These are phyloP conservation scores for Lactuca sativa DNA, from an alignment of 129 eudicot genomes.

Conservation along the genomic window DNA sequence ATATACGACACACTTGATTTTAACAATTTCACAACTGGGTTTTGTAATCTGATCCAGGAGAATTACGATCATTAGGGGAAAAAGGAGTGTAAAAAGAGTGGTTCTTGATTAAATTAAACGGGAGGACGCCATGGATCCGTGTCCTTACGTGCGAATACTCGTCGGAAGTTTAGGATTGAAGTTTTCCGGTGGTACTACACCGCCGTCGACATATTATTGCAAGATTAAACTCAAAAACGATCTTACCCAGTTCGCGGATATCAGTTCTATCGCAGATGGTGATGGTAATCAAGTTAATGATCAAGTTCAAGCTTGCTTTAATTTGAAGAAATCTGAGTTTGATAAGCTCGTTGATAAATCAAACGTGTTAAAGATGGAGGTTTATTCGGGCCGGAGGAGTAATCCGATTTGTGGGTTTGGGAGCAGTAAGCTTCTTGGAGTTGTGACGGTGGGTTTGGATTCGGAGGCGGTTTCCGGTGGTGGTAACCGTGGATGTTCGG, in stretches of 20 bases:
- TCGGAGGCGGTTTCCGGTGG: constrained; percentile 41
- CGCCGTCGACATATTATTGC: constrained; percentile 43
- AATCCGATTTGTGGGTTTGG: constrained; percentile 43
- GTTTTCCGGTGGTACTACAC: constrained; percentile 14
- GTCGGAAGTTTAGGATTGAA: constrained; percentile 55
- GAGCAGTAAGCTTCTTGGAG: constrained; percentile 55
- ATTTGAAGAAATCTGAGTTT: constrained; percentile 52
- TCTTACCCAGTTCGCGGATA: constrained; percentile 46
- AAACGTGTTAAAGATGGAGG: constrained; percentile 48
- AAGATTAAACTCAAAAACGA: constrained; percentile 60
- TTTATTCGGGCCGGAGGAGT: constrained; percentile 34
- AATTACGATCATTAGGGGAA: neutral
- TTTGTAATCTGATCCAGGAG: constrained; percentile 10
- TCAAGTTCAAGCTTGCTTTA: constrained; percentile 53
- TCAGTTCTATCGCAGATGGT: constrained; percentile 31
- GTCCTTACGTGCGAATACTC: constrained; percentile 61
- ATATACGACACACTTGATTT: constrained; percentile 3
- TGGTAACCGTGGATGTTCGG: constrained; percentile 29
- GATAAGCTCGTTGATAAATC: constrained; percentile 52
- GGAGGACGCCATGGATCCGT: constrained; percentile 71
- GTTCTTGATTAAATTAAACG: constrained; percentile 2
- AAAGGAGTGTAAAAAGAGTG: neutral
- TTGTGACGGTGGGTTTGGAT: constrained; percentile 57
- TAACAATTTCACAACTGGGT: constrained; percentile 11
- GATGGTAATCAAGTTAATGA: constrained; percentile 44